Evolutionary conservation across 2,329 filamentous ascomycete genomes (phyloP).

Genomic region (Hymenoscyphus occultus): DNA sequence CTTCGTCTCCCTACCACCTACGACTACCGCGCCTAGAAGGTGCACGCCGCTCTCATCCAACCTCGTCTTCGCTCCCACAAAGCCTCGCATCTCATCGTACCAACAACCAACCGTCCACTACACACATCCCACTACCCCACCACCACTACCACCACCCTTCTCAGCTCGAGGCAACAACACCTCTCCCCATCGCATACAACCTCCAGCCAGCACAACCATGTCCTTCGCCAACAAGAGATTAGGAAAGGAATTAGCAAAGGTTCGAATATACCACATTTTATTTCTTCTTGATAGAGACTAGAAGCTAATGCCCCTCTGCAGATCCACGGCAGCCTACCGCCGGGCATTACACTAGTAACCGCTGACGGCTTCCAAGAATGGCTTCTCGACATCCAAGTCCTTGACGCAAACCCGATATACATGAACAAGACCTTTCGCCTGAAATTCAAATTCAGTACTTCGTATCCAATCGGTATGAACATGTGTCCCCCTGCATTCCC

Average conservation of each 20-base stretch:
- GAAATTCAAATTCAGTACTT: slow-evolving; percentile 78
- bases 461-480: slow-evolving; percentile 81
- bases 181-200: slow-evolving; percentile 1
- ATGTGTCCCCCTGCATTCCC: too few species aligned
- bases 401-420: slow-evolving; percentile 90
- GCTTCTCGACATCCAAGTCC: slow-evolving; percentile 86
- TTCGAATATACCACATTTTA: slow-evolving; percentile 30
- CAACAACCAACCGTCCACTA: neutral
- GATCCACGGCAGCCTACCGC: slow-evolving; percentile 44
- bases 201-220: slow-evolving; percentile 37
- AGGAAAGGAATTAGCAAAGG: slow-evolving; percentile 58
- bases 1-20: neutral
- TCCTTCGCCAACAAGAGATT: slow-evolving; percentile 54
- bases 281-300: neutral
- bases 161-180: neutral
- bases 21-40: neutral
- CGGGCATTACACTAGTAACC: slow-evolving; percentile 73
- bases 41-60: too few species aligned
- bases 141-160: neutral
- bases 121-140: neutral
- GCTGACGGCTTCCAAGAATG: slow-evolving; percentile 85
- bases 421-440: slow-evolving; percentile 74
- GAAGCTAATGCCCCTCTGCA: slow-evolving; percentile 17
- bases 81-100: neutral
- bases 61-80: too few species aligned